These are phyloP conservation scores for Thalassiosira livingstoniorum DNA, from an alignment of 352 stramenopile genomes.

Conservation along the genomic window DNA sequence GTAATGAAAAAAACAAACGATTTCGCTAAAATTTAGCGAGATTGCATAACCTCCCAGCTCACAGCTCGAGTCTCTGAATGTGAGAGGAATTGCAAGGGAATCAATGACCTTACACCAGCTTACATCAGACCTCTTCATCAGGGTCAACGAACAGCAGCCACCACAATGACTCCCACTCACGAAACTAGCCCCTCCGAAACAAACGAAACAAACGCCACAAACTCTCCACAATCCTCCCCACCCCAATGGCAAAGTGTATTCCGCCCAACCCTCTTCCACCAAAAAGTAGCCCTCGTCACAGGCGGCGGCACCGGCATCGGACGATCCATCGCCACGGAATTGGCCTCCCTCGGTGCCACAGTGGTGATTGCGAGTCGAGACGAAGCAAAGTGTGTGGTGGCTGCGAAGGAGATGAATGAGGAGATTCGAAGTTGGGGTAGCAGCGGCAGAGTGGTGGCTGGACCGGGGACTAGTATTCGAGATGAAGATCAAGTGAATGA, in stretches of 20 bases:
- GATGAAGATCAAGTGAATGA: constrained; percentile 85
- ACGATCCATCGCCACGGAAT: constrained; percentile 83
- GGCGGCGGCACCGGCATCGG: constrained; percentile 91
- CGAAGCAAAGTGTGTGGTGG: constrained; percentile 69
- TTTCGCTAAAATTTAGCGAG: too few species aligned
- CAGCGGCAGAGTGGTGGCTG: constrained; percentile 59
- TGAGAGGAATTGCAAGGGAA: too few species aligned
- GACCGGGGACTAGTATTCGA: constrained; percentile 76
- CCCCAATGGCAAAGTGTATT: constrained; percentile 71
- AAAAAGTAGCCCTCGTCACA: constrained; percentile 90
- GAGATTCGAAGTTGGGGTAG: constrained; percentile 17
- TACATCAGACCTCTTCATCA: too few species aligned
- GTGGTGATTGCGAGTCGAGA: constrained; percentile 89
- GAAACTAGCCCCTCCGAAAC: not conserved
- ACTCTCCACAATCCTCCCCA: too few species aligned
- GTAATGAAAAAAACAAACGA: too few species aligned
- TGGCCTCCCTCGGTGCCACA: constrained; percentile 86
- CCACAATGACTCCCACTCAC: not conserved
- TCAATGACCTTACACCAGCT: too few species aligned
- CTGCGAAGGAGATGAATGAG: constrained; percentile 70
- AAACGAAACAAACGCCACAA: not conserved
- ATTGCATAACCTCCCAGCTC: too few species aligned
- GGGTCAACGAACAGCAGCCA: not conserved
- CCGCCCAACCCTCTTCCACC: constrained; percentile 75
- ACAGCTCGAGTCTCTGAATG: too few species aligned